Evolutionary conservation across 169 alveolate genomes (phyloP), one percentile per base, ranked within the genome.

Genomic region (Plasmodium gallinaceum): DNA sequence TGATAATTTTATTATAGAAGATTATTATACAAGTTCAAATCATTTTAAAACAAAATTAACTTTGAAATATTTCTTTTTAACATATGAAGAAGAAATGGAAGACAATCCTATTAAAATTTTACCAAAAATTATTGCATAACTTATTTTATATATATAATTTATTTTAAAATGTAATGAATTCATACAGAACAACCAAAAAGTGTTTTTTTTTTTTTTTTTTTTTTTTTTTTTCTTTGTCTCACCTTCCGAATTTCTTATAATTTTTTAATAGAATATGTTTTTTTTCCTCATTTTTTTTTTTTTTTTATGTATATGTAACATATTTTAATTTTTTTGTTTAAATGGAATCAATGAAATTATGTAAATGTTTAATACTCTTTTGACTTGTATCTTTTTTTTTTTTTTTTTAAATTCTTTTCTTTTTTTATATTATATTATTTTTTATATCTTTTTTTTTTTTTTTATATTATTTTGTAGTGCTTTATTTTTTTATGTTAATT

Each of bases 11-110:
- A 48, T 74, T 61, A 20, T 74, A 51, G 88, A 74, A 18, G 88
- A 74, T 74, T 74, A 74, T 51, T 74, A 74, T 48, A 57, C 70
- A 74, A 58, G 74, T 74, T 58, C 73, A 74, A 74, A 61, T 43
- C 68, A 74, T 57, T 74, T 74, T 74, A 74, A 74, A 51, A 74
- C 88, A 9, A 74, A 74, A 42, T 61, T 74, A 48, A 74, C 88
- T 20, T 32, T 74, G 22, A 74, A 74, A 37, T 74, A 74, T 37
- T 74, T 74, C 60, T 66, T 74, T 26, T 66, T 74, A 74, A 74
- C 88, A 43, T 74, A 74, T 48, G 88, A 74, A 43, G 88, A 74
- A 51, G 88, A 74, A 48, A 74, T 58, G 73, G 88, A 74, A 60
- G 88, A 74, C 16, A 74, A 74, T 43, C 65, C 88, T 5, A 48